Evolutionary conservation across 2,329 filamentous ascomycete species (phyloP).

Genomic region (Fusarium avenaceum): DNA sequence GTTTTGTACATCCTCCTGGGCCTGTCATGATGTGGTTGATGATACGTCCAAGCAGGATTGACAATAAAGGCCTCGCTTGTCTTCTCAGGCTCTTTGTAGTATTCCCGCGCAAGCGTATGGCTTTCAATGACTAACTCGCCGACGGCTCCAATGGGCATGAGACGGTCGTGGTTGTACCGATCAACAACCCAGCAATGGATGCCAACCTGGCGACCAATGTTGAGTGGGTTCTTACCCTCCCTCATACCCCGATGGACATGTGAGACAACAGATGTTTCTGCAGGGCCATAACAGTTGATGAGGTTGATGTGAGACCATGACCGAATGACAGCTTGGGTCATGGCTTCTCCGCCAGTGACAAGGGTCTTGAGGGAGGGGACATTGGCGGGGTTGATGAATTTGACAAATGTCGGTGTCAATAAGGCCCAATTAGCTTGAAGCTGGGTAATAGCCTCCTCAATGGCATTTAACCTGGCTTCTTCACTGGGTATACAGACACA

Average conservation of each 20-base stretch:
- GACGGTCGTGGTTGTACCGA: conserved; percentile 42
- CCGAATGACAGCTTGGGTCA: conserved; percentile 39
- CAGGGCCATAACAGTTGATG: conserved; percentile 44
- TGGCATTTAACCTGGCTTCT: conserved; percentile 54
- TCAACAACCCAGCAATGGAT: conserved; percentile 50
- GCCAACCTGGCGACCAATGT: conserved; percentile 40
- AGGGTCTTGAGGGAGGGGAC: conserved; percentile 41
- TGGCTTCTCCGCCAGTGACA: conserved; percentile 45
- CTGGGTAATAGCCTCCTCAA: conserved; percentile 41
- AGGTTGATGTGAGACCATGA: conserved; percentile 46
- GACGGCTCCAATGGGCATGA: conserved; percentile 50
- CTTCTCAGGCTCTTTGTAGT: conserved; percentile 57
- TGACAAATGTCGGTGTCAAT: conserved; percentile 39
- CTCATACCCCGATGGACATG: conserved; percentile 34
- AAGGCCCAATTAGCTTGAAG: conserved; percentile 43
- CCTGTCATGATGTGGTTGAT: background rate
- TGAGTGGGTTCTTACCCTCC: conserved; percentile 38
- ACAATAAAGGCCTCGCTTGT: conserved; percentile 52
- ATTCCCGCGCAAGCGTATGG: conserved; percentile 62
- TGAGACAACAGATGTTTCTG: conserved; percentile 43
- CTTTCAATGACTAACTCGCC: conserved; percentile 56
- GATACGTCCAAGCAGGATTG: conserved; percentile 27
- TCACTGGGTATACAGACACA: conserved; percentile 57
- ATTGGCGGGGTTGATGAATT: conserved; percentile 34
- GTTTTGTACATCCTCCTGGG: conserved; percentile 41